Evolutionary conservation across 1,284 basidiomycete genomes (phyloP).

Genomic region (Puccinia horiana): DNA sequence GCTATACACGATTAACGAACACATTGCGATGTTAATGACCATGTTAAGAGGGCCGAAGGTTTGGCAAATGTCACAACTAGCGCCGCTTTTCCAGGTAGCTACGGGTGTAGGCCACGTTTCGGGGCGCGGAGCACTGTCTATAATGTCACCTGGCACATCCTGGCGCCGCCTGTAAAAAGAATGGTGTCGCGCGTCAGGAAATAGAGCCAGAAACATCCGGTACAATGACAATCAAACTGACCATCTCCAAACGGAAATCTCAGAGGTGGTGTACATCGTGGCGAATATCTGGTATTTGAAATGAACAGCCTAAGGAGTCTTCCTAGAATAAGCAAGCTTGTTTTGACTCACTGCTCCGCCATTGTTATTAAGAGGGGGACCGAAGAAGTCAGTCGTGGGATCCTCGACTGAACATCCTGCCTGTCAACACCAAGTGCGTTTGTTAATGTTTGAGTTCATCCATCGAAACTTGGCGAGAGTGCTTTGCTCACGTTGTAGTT

Average conservation of each 20-base stretch:
- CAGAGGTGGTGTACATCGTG: slow-evolving; percentile 22
- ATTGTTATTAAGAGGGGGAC: neutral
- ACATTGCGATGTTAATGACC: slow-evolving; percentile 34
- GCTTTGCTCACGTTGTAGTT: slow-evolving; percentile 29
- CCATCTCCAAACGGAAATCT: slow-evolving; percentile 40
- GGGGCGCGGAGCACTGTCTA: neutral
- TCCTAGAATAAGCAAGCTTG: neutral
- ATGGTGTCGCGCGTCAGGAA: neutral
- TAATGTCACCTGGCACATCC: slow-evolving; percentile 10
- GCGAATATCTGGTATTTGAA: slow-evolving; percentile 13
- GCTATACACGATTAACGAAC: slow-evolving; percentile 2
- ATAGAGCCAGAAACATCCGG: neutral
- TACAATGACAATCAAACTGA: neutral
- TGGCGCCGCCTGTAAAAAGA: neutral
- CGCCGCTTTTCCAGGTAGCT: slow-evolving; percentile 34
- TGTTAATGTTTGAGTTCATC: neutral
- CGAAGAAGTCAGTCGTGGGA: slow-evolving; percentile 21
- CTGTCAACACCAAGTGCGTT: neutral
- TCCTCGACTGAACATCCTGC: slow-evolving; percentile 36
- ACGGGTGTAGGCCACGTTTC: slow-evolving; percentile 22
- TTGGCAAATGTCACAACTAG: slow-evolving; percentile 5
- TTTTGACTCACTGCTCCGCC: slow-evolving; percentile 24
- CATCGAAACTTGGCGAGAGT: neutral
- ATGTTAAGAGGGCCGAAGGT: slow-evolving; percentile 37
- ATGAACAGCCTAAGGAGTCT: neutral